These are phyloP conservation scores for Ramularia endophylla DNA, from an alignment of 2,329 filamentous ascomycete species.

Conservation along the genomic window DNA sequence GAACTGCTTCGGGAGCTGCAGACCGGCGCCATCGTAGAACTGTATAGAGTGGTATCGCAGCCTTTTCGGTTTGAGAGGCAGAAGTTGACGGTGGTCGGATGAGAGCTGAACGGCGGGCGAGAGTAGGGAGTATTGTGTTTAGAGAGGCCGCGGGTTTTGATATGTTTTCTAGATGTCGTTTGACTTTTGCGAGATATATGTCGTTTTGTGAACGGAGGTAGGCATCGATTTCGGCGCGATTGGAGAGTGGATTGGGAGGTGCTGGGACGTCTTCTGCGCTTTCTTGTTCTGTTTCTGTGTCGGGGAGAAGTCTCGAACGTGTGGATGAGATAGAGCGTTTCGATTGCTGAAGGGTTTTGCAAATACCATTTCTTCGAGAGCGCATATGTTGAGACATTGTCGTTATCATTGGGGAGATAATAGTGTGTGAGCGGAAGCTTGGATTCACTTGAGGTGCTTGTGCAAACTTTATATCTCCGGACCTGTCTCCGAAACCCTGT, in stretches of 20 bases:
- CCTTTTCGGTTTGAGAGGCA: neutral
- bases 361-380: slow-evolving; percentile 1
- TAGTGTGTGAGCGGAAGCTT: no score
- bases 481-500: no score
- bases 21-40: slow-evolving; percentile 3
- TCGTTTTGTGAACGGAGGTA: slow-evolving; percentile 8
- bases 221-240: neutral
- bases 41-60: slow-evolving; percentile 7
- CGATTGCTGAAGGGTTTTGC: neutral
- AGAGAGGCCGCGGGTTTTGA: neutral
- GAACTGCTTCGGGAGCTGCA: neutral
- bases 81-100: neutral
- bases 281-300: no score
- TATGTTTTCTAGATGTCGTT: slow-evolving; percentile 3
- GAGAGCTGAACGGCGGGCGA: no score
- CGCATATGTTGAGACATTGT: slow-evolving; percentile 9
- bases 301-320: no score
- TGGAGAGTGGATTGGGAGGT: slow-evolving; percentile 2
- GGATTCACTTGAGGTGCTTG: no score
- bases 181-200: slow-evolving; percentile 5
- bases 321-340: neutral
- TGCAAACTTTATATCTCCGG: no score
- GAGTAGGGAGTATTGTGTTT: no score
- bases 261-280: neutral
- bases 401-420: neutral